A percentile compares a stretch with the other conserved stretches of the same genome.
Evolutionary conservation across 768 basidiomycete species (phyloP).

Genomic region (Porphyrellus cyaneotinctus): DNA sequence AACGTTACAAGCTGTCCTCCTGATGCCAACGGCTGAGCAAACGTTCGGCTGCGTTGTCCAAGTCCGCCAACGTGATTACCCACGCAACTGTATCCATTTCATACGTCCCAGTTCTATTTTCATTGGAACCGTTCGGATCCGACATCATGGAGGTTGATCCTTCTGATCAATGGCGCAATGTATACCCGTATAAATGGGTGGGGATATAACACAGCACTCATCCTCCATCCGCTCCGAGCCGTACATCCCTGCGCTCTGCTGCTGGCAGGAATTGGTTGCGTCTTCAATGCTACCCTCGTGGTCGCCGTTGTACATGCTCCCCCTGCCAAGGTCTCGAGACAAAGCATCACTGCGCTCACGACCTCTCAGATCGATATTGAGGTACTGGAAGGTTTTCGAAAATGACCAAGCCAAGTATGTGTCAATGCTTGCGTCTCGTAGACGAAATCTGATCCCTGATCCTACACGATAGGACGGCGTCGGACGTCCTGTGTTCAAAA

Average conservation of each 20-base stretch:
- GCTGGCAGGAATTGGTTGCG: constrained; percentile 25
- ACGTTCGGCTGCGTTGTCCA: neutral
- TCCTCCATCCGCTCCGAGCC: neutral
- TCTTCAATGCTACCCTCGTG: constrained; percentile 8
- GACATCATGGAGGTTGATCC: neutral
- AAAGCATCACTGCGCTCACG: constrained; percentile 36
- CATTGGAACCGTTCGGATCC: no score
- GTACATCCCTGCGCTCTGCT: neutral
- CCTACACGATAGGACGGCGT: constrained; percentile 36
- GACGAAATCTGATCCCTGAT: neutral
- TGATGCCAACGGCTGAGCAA: neutral
- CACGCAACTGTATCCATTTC: neutral
- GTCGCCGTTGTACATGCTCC: constrained; percentile 4
- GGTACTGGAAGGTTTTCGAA: constrained; percentile 45
- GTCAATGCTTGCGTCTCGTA: neutral
- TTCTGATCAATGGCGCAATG: no score
- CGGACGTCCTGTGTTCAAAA: constrained; percentile 36
- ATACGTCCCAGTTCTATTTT: neutral
- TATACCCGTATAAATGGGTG: no score
- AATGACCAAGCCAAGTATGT: constrained; percentile 42
- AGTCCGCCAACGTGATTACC: neutral
- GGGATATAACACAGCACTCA: neutral
- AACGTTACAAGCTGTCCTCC: no score
- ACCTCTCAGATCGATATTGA: constrained; percentile 37
- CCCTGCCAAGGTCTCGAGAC: constrained; percentile 28